These are phyloP conservation scores for Acer campestre DNA, from an alignment of 345 rosid genomes.

Conservation along the genomic window DNA sequence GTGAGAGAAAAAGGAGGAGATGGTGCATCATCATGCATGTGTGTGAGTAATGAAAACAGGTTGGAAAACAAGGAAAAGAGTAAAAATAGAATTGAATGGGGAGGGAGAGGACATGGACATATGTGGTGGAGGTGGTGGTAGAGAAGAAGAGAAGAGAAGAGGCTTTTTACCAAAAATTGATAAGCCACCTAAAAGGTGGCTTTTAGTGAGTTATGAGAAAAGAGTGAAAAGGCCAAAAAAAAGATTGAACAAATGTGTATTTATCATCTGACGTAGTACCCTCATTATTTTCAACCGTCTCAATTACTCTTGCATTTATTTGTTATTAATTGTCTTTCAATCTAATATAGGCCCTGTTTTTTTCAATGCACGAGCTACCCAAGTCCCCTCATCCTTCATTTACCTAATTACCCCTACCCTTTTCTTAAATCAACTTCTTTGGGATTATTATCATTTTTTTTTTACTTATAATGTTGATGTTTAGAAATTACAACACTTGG, in stretches of 20 bases:
- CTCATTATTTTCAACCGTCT: conserved; percentile 92
- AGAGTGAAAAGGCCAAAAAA: conserved; percentile 26
- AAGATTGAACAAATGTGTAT: conserved; percentile 58
- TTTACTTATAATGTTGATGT: conserved; percentile 4
- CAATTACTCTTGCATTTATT: conserved; percentile 96
- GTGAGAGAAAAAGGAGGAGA: neutral
- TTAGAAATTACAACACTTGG: neutral
- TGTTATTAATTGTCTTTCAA: conserved; percentile 78
- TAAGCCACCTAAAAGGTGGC: conserved; percentile 61
- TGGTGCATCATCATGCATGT: conserved; percentile 5
- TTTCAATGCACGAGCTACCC: conserved; percentile 82
- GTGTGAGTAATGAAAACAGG: conserved; percentile 22
- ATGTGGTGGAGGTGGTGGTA: neutral
- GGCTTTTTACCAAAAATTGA: conserved; percentile 43
- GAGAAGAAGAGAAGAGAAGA: conserved; percentile 19
- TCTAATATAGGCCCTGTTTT: conserved; percentile 44
- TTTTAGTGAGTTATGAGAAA: conserved; percentile 54
- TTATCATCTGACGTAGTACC: conserved; percentile 81
- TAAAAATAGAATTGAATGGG: conserved; percentile 44
- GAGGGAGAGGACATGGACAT: neutral
- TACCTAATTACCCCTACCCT: conserved; percentile 35
- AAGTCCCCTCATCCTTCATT: conserved; percentile 34
- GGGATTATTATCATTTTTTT: neutral
- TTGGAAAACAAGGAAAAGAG: conserved; percentile 25
- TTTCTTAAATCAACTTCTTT: conserved; percentile 16